Conservation (phyloP, 2,329 filamentous ascomycete species). For the Ambrosiella xylebori region DNA sequence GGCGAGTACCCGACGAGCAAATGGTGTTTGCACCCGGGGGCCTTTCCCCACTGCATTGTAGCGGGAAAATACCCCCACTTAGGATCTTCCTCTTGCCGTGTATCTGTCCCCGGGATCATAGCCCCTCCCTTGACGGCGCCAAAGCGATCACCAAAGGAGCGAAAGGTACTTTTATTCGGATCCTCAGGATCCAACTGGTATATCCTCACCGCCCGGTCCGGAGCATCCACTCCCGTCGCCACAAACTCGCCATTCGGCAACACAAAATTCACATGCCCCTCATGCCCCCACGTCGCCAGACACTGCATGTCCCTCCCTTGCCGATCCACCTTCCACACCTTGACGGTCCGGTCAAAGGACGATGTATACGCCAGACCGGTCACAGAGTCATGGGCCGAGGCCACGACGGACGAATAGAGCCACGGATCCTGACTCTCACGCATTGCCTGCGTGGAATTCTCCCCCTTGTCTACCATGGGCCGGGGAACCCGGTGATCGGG, state of each 20-base stretch:
- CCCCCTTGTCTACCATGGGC: slow-evolving; percentile 33
- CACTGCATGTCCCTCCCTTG: slow-evolving; percentile 24
- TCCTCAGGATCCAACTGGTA: slow-evolving; percentile 29
- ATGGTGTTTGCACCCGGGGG: slow-evolving; percentile 28
- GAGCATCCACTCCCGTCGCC: slow-evolving; percentile 42
- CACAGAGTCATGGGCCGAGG: slow-evolving; percentile 35
- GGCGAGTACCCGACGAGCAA: slow-evolving; percentile 47
- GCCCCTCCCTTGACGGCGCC: background rate
- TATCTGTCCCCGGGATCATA: background rate
- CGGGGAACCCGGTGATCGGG: slow-evolving; percentile 40
- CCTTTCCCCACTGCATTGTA: slow-evolving; percentile 43
- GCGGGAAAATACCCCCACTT: slow-evolving; percentile 48
- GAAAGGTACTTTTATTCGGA: slow-evolving; percentile 22
- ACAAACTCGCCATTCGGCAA: slow-evolving; percentile 28
- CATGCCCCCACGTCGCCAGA: slow-evolving; percentile 35
- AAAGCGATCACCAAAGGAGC: slow-evolving; percentile 17
- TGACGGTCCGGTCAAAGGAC: slow-evolving; percentile 45
- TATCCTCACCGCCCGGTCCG: slow-evolving; percentile 36
- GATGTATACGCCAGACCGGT: slow-evolving; percentile 37
- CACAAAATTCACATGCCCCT: slow-evolving; percentile 46
- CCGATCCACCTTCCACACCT: slow-evolving; percentile 33
- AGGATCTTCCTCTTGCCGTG: background rate
- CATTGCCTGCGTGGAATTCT: slow-evolving; percentile 41
- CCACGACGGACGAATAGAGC: slow-evolving; percentile 47
- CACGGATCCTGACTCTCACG: slow-evolving; percentile 41